Conservation (phyloP, 352 stramenopile species). For the Peronospora farinosa region DNA sequence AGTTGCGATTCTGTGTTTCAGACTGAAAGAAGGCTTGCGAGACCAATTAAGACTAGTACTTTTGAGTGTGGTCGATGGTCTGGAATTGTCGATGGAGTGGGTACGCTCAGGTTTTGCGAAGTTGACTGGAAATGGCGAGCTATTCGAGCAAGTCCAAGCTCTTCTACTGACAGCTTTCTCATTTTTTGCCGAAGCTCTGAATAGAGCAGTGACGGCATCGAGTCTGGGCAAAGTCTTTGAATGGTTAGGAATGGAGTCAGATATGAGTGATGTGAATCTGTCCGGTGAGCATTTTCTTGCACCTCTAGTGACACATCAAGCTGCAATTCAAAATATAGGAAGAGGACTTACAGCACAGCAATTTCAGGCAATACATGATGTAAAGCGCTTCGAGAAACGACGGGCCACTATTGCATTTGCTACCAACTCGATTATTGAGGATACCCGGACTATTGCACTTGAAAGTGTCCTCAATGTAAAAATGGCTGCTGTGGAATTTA, state of each 20-base stretch:
- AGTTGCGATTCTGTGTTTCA: background rate
- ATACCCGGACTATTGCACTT: slow-evolving; percentile 35
- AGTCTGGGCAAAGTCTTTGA: slow-evolving; percentile 11
- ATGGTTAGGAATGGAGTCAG: slow-evolving; percentile 11
- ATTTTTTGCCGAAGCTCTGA: slow-evolving; percentile 8
- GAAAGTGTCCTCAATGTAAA: slow-evolving; percentile 37
- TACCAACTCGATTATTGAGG: slow-evolving; percentile 36
- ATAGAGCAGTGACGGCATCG: slow-evolving; percentile 1
- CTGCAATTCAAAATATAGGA: slow-evolving; percentile 16
- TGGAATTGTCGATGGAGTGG: slow-evolving; percentile 12
- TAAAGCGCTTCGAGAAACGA: slow-evolving; percentile 43
- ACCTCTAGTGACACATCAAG: slow-evolving; percentile 9
- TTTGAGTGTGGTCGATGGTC: background rate
- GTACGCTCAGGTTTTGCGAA: slow-evolving; percentile 4
- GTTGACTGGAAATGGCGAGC: background rate
- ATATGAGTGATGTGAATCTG: slow-evolving; percentile 12
- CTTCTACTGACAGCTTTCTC: background rate
- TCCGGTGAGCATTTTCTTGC: slow-evolving; percentile 12
- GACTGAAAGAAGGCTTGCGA: slow-evolving; percentile 1
- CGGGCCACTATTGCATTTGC: slow-evolving; percentile 28
- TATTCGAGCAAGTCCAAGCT: slow-evolving; percentile 4
- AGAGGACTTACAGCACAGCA: slow-evolving; percentile 31
- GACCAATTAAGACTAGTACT: slow-evolving; percentile 2
- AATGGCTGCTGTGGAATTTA: slow-evolving; percentile 28
- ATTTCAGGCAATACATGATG: slow-evolving; percentile 34